Conservation (phyloP, 108 stramenopile genomes). For the Schizochytrium sp. region DNA sequence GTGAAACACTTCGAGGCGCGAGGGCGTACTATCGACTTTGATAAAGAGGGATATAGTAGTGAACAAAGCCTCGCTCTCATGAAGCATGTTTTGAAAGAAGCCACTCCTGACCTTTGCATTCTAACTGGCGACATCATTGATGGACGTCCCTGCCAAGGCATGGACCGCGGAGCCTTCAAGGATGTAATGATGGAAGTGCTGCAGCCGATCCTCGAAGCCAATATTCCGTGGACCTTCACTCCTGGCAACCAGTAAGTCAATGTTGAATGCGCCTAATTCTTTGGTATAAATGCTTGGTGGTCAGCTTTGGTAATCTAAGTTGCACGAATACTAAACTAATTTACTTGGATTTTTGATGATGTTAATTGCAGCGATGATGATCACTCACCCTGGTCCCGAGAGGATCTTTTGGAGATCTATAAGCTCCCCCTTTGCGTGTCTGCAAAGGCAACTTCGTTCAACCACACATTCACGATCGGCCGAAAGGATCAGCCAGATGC, state of each 20-base stretch:
- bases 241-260: slow-evolving; percentile 45
- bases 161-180: slow-evolving; percentile 12
- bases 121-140: slow-evolving; percentile 49
- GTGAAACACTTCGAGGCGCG: slow-evolving; percentile 47
- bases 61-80: slow-evolving; percentile 31
- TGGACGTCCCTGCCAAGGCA: slow-evolving; percentile 18
- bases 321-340: too few relatives aligned
- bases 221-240: slow-evolving; percentile 34
- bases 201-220: slow-evolving; percentile 25
- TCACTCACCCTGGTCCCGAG: slow-evolving; percentile 36
- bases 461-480: slow-evolving; percentile 51
- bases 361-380: slow-evolving; percentile 51
- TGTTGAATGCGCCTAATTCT: not conserved
- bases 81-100: slow-evolving; percentile 23
- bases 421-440: slow-evolving; percentile 47
- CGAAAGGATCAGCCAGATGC: slow-evolving; percentile 21
- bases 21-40: slow-evolving; percentile 39
- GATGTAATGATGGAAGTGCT: slow-evolving; percentile 45
- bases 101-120: slow-evolving; percentile 33
- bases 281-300: not conserved
- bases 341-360: not conserved
- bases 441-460: not conserved
- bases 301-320: not conserved
- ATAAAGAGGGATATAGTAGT: slow-evolving; percentile 5
- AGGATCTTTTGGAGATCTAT: slow-evolving; percentile 37